phyloP scores from a whole-genome alignment of 2,329 filamentous ascomycete genomes.

The Cytospora paraplurivora region DNA sequence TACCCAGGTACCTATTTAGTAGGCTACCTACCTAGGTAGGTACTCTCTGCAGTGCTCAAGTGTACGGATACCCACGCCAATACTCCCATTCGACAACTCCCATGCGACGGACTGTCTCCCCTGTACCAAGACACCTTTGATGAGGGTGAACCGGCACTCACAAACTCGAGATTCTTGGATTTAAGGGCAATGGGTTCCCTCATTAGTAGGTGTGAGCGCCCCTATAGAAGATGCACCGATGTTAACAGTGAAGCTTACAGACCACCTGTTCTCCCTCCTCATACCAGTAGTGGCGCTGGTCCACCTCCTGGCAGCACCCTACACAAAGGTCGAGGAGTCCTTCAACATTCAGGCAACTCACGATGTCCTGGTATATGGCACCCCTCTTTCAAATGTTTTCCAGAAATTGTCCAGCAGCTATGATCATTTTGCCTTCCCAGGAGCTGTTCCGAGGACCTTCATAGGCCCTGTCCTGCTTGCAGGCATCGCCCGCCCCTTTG shows the following conservation, averaged over 20 bases:
- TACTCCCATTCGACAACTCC: not conserved
- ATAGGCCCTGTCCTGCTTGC: slow-evolving; percentile 78
- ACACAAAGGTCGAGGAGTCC: slow-evolving; percentile 98
- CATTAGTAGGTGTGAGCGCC: not conserved
- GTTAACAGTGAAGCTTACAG: slow-evolving; percentile 23
- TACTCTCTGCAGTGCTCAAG: too few species aligned
- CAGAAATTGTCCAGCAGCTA: slow-evolving; percentile 64
- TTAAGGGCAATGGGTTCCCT: not conserved
- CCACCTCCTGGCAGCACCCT: slow-evolving; percentile 76
- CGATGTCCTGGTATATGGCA: slow-evolving; percentile 82
- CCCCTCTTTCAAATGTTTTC: slow-evolving; percentile 60
- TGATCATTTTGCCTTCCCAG: slow-evolving; percentile 89
- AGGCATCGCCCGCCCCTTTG: slow-evolving; percentile 67
- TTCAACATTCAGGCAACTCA: slow-evolving; percentile 96
- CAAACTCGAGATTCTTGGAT: not conserved
- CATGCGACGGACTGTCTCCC: not conserved
- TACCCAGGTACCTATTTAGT: not conserved
- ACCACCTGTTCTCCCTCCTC: slow-evolving; percentile 47
- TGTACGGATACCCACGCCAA: not conserved
- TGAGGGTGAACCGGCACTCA: not conserved
- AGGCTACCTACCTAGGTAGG: too few species aligned
- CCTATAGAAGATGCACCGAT: not conserved
- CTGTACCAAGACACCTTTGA: not conserved
- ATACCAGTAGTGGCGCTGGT: slow-evolving; percentile 65
- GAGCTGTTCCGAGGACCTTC: slow-evolving; percentile 89